phyloP scores from a whole-genome alignment of 768 basidiomycete species.

The Phlebiopsis gigantea region DNA sequence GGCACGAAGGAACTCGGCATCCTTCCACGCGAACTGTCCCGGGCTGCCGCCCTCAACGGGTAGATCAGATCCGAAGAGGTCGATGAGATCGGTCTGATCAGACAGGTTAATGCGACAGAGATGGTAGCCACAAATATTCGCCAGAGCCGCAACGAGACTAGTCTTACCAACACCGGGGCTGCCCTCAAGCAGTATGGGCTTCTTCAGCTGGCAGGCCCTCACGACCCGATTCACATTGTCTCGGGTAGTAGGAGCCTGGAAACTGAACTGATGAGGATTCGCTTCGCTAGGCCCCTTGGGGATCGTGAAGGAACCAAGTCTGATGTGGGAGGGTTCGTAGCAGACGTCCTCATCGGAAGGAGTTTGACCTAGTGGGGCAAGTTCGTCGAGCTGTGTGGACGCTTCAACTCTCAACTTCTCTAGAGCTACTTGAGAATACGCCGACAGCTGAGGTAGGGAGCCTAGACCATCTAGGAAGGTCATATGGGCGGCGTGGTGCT shows the following conservation, averaged over 20 bases:
- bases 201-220: slow-evolving; percentile 82
- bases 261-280: slow-evolving; percentile 53
- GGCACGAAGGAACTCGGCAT: slow-evolving; percentile 91
- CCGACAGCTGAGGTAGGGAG: slow-evolving; percentile 66
- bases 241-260: slow-evolving; percentile 83
- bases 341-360: background rate
- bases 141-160: slow-evolving; percentile 83
- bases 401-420: slow-evolving; percentile 60
- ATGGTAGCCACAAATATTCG: slow-evolving; percentile 68
- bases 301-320: slow-evolving; percentile 73
- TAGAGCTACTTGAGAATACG: slow-evolving; percentile 57
- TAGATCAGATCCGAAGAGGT: slow-evolving; percentile 93
- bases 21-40: slow-evolving; percentile 96
- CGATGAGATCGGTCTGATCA: slow-evolving; percentile 95
- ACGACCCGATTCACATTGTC: slow-evolving; percentile 85
- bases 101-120: slow-evolving; percentile 95
- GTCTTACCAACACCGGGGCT: slow-evolving; percentile 99
- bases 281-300: slow-evolving; percentile 45
- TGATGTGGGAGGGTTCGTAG: slow-evolving; percentile 27
- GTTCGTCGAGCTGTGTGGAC: slow-evolving; percentile 41
- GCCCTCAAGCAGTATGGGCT: slow-evolving; percentile 93
- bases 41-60: slow-evolving; percentile 88
- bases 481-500: slow-evolving; percentile 95
- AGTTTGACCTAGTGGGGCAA: slow-evolving; percentile 22
- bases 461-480: slow-evolving; percentile 86